Conservation (phyloP, 129 eudicot genomes). For the Flaveria bidentis region DNA sequence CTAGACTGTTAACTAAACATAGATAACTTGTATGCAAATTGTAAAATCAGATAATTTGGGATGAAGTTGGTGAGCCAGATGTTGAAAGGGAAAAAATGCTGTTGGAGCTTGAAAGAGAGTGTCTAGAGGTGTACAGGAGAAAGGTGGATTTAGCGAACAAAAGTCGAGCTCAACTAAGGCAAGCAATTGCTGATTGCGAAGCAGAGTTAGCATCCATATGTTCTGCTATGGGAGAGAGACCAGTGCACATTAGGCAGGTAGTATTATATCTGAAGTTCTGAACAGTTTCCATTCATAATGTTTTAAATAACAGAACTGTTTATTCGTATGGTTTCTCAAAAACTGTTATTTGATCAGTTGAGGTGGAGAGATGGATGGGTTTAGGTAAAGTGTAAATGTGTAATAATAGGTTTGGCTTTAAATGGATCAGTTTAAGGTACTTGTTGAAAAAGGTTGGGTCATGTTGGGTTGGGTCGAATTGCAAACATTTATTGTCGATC, state of each 20-base stretch:
- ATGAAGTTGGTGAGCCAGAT: slow-evolving; percentile 94
- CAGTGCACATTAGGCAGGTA: slow-evolving; percentile 87
- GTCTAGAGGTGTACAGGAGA: slow-evolving; percentile 78
- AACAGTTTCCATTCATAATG: neutral
- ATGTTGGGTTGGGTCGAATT: neutral
- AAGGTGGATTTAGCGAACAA: slow-evolving; percentile 79
- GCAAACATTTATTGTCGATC: neutral
- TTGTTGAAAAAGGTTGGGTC: neutral
- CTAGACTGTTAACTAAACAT: neutral
- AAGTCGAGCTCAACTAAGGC: slow-evolving; percentile 71
- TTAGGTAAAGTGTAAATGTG: neutral
- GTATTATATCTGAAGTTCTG: neutral
- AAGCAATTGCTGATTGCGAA: slow-evolving; percentile 82
- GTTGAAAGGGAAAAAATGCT: slow-evolving; percentile 70
- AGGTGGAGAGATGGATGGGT: slow-evolving; percentile 3
- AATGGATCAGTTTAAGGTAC: neutral
- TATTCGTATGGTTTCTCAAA: neutral
- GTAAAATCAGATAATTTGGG: slow-evolving; percentile 75
- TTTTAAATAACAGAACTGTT: neutral
- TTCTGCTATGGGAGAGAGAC: slow-evolving; percentile 80
- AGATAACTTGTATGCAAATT: slow-evolving; percentile 13
- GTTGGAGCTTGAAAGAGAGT: slow-evolving; percentile 78
- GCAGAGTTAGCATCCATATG: slow-evolving; percentile 86
- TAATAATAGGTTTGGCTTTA: neutral
- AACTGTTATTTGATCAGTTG: neutral